Evolutionary conservation across 495 filamentous ascomycete genomes (phyloP), one percentile per base, ranked within the genome.

Genomic region (Aspergillus baeticus): DNA sequence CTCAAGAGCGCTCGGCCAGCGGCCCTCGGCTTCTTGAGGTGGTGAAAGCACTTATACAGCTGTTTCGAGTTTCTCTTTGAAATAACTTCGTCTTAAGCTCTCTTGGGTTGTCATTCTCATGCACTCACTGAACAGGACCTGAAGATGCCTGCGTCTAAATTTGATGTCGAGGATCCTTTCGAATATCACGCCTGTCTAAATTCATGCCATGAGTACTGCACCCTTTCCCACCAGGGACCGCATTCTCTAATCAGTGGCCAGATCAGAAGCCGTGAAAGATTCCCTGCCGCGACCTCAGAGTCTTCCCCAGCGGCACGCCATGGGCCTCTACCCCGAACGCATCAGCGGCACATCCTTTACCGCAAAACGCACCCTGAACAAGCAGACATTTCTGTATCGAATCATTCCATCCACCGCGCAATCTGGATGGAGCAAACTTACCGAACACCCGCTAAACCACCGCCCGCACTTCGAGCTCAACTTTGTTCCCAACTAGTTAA

Each of bases 341-440:
- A 51, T 51, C 23, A 51, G 48, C 36, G 48, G 48, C 1, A 51
- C 48, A 10, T 51, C 48, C 10, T 51, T 51, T 18, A 51, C 48
- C 35, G 48, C 48, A 10, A 51, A 51, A 20, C 48, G 48, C n/a
- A 34, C 48, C 5, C 17, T 51, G 11, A 51, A 51, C 34, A 51
- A 51, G 20, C 48, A 51, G 48, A 51, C 48, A 14, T 51, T 51
- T 18, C 48, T 51, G 8, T 51, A 51, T 20, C n/a, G 48, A n/a
- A 51, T 51, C 23, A 33, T 51, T 15, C 48, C 48, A 13, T 51
- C 48, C 5, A 51, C 48, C 20, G 48, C 48, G 8, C 48, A 51
- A 23, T 51, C 48, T 3, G 33, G n/a, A 39, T 51, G 48, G 48
- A 51, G 14, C 10, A 35, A 22, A 13, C 10, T 51, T 15, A 17